Conservation (phyloP, 2,329 filamentous ascomycete species). For the Pestalotiopsis sp. region DNA sequence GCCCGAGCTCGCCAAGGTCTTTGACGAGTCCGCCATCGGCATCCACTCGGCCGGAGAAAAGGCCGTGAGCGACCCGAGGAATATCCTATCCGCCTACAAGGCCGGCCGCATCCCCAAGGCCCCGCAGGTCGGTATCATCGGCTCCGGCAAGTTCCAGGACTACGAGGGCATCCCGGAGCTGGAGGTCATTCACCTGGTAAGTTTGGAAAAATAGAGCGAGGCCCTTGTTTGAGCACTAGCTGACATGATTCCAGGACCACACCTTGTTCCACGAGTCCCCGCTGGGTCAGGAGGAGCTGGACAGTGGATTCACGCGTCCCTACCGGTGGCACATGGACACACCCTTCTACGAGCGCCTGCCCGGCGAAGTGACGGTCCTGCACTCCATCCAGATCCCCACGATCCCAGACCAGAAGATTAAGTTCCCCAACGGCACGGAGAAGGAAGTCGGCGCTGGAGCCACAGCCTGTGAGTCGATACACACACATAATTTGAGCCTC, state of each 20-base stretch:
- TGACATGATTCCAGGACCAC: background rate
- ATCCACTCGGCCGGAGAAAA: conserved; percentile 6
- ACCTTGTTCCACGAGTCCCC: background rate
- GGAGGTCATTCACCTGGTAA: conserved; percentile 6
- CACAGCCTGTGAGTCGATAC: background rate
- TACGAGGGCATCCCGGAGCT: conserved; percentile 2
- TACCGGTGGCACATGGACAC: conserved; percentile 10
- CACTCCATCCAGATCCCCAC: conserved; percentile 6
- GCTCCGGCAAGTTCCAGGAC: conserved; percentile 1
- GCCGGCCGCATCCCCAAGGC: conserved; percentile 4
- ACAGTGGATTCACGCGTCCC: background rate
- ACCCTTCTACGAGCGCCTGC: background rate
- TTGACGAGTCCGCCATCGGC: conserved; percentile 6
- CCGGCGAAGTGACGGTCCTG: background rate
- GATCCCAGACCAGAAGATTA: conserved; percentile 4
- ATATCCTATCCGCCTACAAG: conserved; percentile 4
- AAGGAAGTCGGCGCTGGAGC: conserved; percentile 4
- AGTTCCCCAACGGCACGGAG: background rate
- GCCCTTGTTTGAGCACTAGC: no score
- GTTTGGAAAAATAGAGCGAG: background rate
- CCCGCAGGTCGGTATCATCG: conserved; percentile 5
- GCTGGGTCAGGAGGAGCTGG: background rate
- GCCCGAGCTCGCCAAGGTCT: conserved; percentile 6
- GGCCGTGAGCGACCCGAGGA: conserved; percentile 8
- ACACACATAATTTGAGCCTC: background rate